Percentiles rank a stretch among this genome's conserved stretches.
Evolutionary conservation across 306 rosid species (phyloP).

Genomic region (Gillenia trifoliata): DNA sequence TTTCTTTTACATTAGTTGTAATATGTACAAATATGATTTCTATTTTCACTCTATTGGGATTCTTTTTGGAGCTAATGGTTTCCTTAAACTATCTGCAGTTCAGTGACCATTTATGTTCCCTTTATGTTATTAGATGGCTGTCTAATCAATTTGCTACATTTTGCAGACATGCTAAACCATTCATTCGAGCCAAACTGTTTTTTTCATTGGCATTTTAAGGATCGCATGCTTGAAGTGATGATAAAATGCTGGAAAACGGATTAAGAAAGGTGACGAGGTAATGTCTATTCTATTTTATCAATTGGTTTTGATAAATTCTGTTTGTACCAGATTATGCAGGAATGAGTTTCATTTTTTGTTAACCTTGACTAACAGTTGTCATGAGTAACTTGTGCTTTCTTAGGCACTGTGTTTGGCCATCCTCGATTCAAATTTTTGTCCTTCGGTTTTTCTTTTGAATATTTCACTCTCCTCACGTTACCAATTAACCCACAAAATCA

Average conservation of each 20-base stretch:
- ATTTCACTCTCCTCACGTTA: background rate
- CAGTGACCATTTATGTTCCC: background rate
- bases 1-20: background rate
- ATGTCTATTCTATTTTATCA: conserved; percentile 13
- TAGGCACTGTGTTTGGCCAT: background rate
- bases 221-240: conserved; percentile 96
- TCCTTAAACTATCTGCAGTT: background rate
- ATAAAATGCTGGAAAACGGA: conserved; percentile 86
- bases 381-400: background rate
- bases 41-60: background rate
- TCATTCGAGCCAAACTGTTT: conserved; percentile 90
- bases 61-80: background rate
- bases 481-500: background rate
- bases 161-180: conserved; percentile 95
- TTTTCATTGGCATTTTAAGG: conserved; percentile 96
- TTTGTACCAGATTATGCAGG: too few species aligned
- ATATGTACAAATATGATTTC: background rate
- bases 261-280: conserved; percentile 92
- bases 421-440: background rate
- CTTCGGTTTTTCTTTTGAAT: background rate
- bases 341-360: background rate
- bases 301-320: conserved; percentile 15
- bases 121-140: conserved; percentile 3
- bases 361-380: background rate
- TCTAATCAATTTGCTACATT: conserved; percentile 19